Evolutionary conservation across 352 stramenopile species (phyloP).

Genomic region (Thalassiosira mediterranea): DNA sequence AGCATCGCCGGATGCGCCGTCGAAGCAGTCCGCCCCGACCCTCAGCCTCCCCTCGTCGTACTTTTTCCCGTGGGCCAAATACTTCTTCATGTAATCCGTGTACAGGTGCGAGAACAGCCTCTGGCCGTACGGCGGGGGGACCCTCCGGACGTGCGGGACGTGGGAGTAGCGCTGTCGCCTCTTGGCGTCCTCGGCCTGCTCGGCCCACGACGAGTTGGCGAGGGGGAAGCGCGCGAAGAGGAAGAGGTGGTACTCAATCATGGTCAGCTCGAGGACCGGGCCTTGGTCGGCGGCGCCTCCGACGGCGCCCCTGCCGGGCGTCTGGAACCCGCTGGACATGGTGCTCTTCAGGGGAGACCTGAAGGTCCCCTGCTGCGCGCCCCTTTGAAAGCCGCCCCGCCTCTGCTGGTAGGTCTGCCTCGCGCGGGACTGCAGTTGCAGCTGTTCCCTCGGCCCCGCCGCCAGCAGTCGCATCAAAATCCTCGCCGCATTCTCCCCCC

Average conservation of each 20-base stretch:
- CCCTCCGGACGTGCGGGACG: not conserved
- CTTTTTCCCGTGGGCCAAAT: constrained; percentile 49
- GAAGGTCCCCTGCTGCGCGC: not conserved
- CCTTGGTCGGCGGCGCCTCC: not conserved
- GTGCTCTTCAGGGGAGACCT: constrained; percentile 1
- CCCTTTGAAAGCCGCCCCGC: not conserved
- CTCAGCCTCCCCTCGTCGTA: not conserved
- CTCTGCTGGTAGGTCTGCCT: constrained; percentile 19
- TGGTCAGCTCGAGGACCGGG: constrained; percentile 38
- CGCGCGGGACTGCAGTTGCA: constrained; percentile 34
- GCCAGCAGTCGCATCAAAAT: constrained; percentile 50
- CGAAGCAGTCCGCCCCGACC: constrained; percentile 12
- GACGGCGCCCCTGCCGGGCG: not conserved
- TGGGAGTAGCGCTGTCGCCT: not conserved
- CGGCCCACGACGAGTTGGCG: constrained; percentile 27
- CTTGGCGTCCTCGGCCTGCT: constrained; percentile 8
- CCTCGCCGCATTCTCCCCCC: constrained; percentile 58
- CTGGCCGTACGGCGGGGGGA: constrained; percentile 58
- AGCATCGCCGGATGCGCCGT: too few species aligned
- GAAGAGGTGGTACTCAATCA: constrained; percentile 72
- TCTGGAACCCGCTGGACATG: not conserved
- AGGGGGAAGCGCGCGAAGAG: constrained; percentile 72
- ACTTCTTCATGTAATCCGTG: constrained; percentile 60
- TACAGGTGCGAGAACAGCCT: constrained; percentile 68
- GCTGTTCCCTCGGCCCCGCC: constrained; percentile 53